Conservation (phyloP, 1,139 yeast species). For the Pichia sp. region DNA sequence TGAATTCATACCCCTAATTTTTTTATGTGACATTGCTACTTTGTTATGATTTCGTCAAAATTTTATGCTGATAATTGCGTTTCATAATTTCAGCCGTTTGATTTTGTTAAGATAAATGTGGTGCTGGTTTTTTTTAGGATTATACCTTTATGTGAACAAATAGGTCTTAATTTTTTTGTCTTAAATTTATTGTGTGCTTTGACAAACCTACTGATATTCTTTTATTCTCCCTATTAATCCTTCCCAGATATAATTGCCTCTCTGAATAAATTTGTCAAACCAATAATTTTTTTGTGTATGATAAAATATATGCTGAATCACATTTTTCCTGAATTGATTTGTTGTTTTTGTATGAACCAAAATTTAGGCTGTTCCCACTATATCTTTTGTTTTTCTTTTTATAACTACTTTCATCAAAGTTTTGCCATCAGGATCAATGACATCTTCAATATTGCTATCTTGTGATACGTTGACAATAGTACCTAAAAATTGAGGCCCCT, state of each 20-base stretch:
- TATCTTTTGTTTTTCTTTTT: not conserved
- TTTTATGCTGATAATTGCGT: not conserved
- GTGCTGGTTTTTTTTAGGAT: not conserved
- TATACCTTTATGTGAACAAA: not conserved
- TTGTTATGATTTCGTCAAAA: not conserved
- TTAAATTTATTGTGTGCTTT: slow-evolving; percentile 2
- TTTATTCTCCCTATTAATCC: not conserved
- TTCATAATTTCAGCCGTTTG: not conserved
- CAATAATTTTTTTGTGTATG: not conserved
- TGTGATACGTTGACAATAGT: not conserved
- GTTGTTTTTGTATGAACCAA: not conserved
- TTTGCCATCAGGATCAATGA: not conserved
- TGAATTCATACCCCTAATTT: not conserved
- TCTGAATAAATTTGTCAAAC: not conserved
- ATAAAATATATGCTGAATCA: not conserved
- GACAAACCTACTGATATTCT: slow-evolving; percentile 1
- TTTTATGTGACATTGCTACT: not conserved
- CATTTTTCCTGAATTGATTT: not conserved
- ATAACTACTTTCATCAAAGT: not conserved
- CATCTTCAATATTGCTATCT: not conserved
- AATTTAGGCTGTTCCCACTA: not conserved
- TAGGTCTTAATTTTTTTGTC: not conserved
- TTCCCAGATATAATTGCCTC: not conserved
- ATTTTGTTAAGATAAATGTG: not conserved
- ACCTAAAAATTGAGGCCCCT: not conserved